Base-by-base conservation (phyloP, 2,329 filamentous ascomycete species). In the Diaporthe destruens region DNA sequence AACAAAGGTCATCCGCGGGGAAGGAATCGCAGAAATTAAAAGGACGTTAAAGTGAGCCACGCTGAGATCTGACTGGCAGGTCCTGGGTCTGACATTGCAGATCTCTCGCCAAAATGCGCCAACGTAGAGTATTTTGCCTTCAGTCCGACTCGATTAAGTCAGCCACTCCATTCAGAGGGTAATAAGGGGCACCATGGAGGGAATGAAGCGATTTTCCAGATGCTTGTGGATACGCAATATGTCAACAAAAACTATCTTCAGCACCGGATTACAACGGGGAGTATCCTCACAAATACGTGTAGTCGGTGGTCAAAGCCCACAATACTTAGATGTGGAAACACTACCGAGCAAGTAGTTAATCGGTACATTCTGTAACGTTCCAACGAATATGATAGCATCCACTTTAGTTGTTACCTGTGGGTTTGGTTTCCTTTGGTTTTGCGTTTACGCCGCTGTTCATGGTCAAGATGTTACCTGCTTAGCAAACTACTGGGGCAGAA, bases 51-150 rank as follows among this genome's bases (percentile, higher is more conserved):
- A 65, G 42, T 65, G 59, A 42, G 59, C 18, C 59, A 6, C 59
- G 1, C 59, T 29, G 42, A 65, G 29, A 65, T 36, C 59, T 51
- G 59, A 51, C 59, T 25, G 59, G 44, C 59, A 49, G 42, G 36
- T 65, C 59, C 42, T 65, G 59, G 59, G 59, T 65, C 18, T 51
- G 25, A 18, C 36, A 16, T 49, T 36, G 59, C 34, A 34, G 59
- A 23, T 49, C 42, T 65, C 59, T 42, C 42, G 59, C 42, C 11
- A 18, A 25, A 34, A 6, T 29, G 18, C 39, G n/a, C 18, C 16
- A 65, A 23, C 36, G 29, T 7, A 36, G 29, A 16, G 42, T 36
- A 20, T 34, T 51, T 49, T 11, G 16, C 42, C 14, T 11, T 34
- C 6, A 44, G 29, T 6, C 12, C 20, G 59, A 20, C 29, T 32